These are phyloP conservation scores for Colletotrichum tabaci DNA, from an alignment of 2,329 filamentous ascomycete genomes.

Conservation along the genomic window DNA sequence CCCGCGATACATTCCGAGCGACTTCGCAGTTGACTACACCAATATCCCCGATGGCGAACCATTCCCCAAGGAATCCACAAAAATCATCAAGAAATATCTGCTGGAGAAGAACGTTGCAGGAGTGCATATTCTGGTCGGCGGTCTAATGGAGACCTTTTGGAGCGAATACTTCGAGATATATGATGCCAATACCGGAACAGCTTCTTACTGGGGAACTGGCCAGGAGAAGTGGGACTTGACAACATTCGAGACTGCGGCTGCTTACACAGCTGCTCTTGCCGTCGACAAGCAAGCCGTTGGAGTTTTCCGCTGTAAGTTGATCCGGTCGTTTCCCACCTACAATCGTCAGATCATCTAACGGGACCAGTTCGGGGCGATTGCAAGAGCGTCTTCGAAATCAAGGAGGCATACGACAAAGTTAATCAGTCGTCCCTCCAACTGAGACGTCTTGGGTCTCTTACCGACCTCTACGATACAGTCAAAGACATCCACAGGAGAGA, in stretches of 20 bases:
- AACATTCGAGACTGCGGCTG: slow-evolving; percentile 55
- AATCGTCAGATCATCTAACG: too few relatives aligned
- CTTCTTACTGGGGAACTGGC: slow-evolving; percentile 54
- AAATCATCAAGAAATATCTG: slow-evolving; percentile 55
- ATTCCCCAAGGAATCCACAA: slow-evolving; percentile 58
- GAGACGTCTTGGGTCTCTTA: too few relatives aligned
- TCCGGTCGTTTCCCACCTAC: neutral
- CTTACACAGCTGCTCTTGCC: slow-evolving; percentile 48
- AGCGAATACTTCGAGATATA: slow-evolving; percentile 45
- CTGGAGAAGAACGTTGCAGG: slow-evolving; percentile 55
- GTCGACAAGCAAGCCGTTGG: neutral
- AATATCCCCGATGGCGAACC: slow-evolving; percentile 55
- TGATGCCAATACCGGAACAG: slow-evolving; percentile 46
- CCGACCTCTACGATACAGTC: too few relatives aligned
- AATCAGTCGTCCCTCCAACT: too few relatives aligned
- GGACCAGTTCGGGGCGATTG: too few relatives aligned
- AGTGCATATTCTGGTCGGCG: slow-evolving; percentile 58
- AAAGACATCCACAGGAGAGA: too few relatives aligned
- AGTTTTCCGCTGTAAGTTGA: neutral
- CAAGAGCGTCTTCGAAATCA: too few relatives aligned
- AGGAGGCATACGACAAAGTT: too few relatives aligned
- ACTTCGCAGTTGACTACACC: slow-evolving; percentile 58
- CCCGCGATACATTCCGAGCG: slow-evolving; percentile 57
- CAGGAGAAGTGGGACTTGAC: slow-evolving; percentile 55
- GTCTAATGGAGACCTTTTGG: slow-evolving; percentile 53